Conservation (phyloP, 1,139 yeast genomes). For the Candida sanyaensis region DNA sequence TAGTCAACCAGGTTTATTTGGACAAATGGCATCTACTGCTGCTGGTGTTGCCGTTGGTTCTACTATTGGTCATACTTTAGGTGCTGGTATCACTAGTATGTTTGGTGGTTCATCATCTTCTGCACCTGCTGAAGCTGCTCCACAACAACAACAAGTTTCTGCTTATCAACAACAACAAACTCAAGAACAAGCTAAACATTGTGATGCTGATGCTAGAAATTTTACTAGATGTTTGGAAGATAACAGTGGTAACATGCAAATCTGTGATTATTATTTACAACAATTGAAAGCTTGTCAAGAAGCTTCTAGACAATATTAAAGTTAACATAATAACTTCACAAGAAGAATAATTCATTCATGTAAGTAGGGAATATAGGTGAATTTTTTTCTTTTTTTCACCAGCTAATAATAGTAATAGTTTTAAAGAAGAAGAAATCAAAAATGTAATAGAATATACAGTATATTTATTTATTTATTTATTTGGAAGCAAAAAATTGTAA, state of each 20-base stretch:
- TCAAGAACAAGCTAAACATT: slow-evolving; percentile 58
- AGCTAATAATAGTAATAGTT: not conserved
- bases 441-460: slow-evolving; percentile 3
- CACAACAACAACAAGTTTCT: slow-evolving; percentile 43
- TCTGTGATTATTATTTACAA: slow-evolving; percentile 94
- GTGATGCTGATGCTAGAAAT: slow-evolving; percentile 92
- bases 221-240: slow-evolving; percentile 95
- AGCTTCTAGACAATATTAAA: slow-evolving; percentile 78
- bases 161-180: slow-evolving; percentile 34
- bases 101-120: slow-evolving; percentile 79
- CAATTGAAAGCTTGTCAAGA: slow-evolving; percentile 97
- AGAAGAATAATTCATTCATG: not conserved
- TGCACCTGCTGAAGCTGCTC: slow-evolving; percentile 52
- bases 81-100: slow-evolving; percentile 88
- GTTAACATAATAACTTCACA: not conserved
- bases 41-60: slow-evolving; percentile 99
- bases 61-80: slow-evolving; percentile 93
- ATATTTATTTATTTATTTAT: not conserved
- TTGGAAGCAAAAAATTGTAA: not conserved
- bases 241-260: slow-evolving; percentile 93
- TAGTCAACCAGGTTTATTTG: slow-evolving; percentile 79
- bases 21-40: slow-evolving; percentile 98
- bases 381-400: no score
- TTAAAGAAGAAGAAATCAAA: not conserved
- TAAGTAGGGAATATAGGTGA: slow-evolving; percentile 7